Percentiles rank a stretch among this genome's conserved stretches.
Evolutionary conservation across 371 early-diverging fungal species (phyloP).

Genomic region (Mortierella sp.): DNA sequence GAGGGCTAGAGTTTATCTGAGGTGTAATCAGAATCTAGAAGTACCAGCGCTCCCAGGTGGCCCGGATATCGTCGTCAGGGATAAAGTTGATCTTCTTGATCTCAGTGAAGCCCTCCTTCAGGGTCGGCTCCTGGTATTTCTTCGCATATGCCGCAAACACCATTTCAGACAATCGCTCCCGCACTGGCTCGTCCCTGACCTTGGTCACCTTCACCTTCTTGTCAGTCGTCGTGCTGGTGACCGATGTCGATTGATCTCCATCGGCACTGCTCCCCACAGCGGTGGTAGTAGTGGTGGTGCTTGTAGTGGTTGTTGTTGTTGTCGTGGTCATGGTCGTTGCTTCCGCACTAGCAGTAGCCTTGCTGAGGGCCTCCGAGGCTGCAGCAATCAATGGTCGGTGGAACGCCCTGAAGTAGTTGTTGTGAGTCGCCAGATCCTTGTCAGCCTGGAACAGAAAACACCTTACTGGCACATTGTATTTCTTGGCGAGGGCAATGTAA

Average conservation of each 20-base stretch:
- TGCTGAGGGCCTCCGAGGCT: constrained; percentile 9
- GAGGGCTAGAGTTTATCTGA: too few relatives aligned
- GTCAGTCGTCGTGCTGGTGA: constrained; percentile 3
- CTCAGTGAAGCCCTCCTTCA: constrained; percentile 74
- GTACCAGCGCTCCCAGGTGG: constrained; percentile 55
- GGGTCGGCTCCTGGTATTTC: constrained; percentile 66
- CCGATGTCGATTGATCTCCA: constrained; percentile 8
- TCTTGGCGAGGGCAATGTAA: constrained; percentile 77
- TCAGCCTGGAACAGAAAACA: constrained; percentile 78
- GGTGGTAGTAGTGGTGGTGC: constrained; percentile 6
- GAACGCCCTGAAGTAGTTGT: constrained; percentile 77
- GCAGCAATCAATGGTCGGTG: constrained; percentile 40
- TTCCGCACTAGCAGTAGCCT: background rate
- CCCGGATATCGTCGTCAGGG: constrained; percentile 63
- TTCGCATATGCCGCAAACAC: constrained; percentile 69
- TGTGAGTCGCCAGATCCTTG: constrained; percentile 80
- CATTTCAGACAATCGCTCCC: constrained; percentile 66
- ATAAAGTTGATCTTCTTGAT: constrained; percentile 75
- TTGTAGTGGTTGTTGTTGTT: constrained; percentile 9
- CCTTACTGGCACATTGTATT: constrained; percentile 68
- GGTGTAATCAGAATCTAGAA: constrained; percentile 1
- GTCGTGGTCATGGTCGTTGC: background rate
- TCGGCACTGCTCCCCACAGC: background rate
- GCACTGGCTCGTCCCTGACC: constrained; percentile 42
- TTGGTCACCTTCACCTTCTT: constrained; percentile 20